These are phyloP conservation scores for Pseudoturritis turrita DNA, from an alignment of 345 rosid genomes.

Conservation along the genomic window DNA sequence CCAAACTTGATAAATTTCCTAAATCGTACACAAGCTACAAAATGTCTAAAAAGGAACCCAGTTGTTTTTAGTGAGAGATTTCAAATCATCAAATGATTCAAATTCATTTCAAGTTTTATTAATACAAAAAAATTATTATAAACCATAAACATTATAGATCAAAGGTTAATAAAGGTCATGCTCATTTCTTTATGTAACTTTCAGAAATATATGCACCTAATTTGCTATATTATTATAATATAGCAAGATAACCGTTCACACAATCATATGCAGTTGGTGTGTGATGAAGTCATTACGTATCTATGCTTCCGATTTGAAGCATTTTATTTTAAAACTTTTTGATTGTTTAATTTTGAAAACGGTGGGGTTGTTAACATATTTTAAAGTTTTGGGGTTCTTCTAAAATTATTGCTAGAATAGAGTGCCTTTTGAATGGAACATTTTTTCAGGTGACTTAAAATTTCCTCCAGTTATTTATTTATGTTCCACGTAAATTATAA, in stretches of 20 bases:
- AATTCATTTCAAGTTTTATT: background rate
- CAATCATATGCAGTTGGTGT: slow-evolving; percentile 6
- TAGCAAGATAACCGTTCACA: background rate
- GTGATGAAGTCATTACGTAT: slow-evolving; percentile 8
- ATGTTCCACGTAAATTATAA: slow-evolving; percentile 11
- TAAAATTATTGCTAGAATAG: background rate
- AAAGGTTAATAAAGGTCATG: background rate
- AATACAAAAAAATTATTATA: background rate
- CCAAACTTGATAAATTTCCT: background rate
- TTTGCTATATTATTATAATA: background rate
- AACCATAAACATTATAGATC: background rate
- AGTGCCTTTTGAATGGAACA: background rate
- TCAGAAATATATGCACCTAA: background rate
- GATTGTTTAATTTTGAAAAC: background rate
- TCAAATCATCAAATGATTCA: background rate
- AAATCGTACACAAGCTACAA: background rate
- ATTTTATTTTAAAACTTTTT: background rate
- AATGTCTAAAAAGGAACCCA: background rate
- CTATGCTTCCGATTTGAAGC: background rate
- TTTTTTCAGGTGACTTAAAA: slow-evolving; percentile 19
- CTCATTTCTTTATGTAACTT: background rate
- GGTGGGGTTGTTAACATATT: background rate
- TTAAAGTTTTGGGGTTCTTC: background rate
- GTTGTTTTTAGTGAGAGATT: background rate
- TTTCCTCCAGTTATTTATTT: slow-evolving; percentile 15